phyloP scores from a whole-genome alignment of 2,329 filamentous ascomycete species.

The Knufia fluminis region DNA sequence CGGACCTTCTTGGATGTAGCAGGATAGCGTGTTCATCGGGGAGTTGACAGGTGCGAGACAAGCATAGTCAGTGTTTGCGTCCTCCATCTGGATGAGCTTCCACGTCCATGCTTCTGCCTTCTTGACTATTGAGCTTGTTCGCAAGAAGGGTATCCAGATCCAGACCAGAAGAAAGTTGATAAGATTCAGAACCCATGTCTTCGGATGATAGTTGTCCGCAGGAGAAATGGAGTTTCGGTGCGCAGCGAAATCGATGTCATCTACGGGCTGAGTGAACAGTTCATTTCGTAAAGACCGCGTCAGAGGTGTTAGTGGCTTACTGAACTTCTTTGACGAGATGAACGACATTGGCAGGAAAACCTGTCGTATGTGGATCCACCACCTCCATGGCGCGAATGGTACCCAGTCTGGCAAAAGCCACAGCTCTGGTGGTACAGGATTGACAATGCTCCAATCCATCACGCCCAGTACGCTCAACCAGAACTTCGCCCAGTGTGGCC shows the following conservation, averaged over 20 bases:
- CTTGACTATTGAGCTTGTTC: conserved; percentile 55
- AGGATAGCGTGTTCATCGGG: conserved; percentile 79
- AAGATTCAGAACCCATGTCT: conserved; percentile 70
- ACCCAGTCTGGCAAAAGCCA: conserved; percentile 91
- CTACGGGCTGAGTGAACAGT: conserved; percentile 69
- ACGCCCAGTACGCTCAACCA: conserved; percentile 82
- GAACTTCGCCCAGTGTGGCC: conserved; percentile 95
- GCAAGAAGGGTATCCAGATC: conserved; percentile 70
- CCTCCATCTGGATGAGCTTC: conserved; percentile 79
- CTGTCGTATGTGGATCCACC: conserved; percentile 98
- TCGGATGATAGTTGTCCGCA: conserved; percentile 86
- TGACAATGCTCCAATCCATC: conserved; percentile 82
- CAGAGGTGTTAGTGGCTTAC: conserved; percentile 63
- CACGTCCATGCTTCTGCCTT: conserved; percentile 73
- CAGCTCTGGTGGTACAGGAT: conserved; percentile 84
- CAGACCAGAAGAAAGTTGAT: conserved; percentile 71
- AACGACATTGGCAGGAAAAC: conserved; percentile 93
- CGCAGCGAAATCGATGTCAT: conserved; percentile 63
- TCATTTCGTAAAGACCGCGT: conserved; percentile 68
- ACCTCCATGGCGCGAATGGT: conserved; percentile 81
- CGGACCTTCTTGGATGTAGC: conserved; percentile 76
- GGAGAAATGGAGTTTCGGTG: conserved; percentile 75
- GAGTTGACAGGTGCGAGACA: conserved; percentile 82
- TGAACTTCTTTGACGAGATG: conserved; percentile 75
- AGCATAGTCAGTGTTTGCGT: conserved; percentile 82